phyloP scores from a whole-genome alignment of 805 yeast genomes.

The Kazachstania bromeliacearum region DNA sequence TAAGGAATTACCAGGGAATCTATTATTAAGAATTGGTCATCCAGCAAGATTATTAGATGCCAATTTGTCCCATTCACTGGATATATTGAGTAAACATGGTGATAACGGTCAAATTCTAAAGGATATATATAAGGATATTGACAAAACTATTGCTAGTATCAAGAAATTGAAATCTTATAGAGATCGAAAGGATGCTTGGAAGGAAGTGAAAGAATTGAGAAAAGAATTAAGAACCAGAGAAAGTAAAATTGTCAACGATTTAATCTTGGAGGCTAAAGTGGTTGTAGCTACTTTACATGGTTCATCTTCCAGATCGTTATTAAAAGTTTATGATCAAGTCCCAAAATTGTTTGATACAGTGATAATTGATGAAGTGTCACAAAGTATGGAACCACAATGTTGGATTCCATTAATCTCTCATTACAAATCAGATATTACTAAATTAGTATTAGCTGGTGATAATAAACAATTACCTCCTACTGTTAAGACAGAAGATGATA shows the following conservation, averaged over 20 bases:
- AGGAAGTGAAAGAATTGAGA: conserved; percentile 56
- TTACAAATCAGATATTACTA: conserved; percentile 37
- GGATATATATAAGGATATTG: conserved; percentile 67
- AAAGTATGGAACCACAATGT: conserved; percentile 87
- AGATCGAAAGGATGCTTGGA: conserved; percentile 60
- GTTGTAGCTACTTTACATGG: conserved; percentile 84
- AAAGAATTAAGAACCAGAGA: conserved; percentile 66
- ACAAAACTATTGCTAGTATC: conserved; percentile 42
- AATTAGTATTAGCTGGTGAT: conserved; percentile 83
- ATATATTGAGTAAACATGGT: conserved; percentile 51
- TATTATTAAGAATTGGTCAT: conserved; percentile 80
- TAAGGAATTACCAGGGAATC: conserved; percentile 33
- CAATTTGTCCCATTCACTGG: conserved; percentile 65
- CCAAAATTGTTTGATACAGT: conserved; percentile 57
- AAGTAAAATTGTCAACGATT: conserved; percentile 46
- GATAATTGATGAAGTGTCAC: conserved; percentile 93
- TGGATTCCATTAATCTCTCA: conserved; percentile 86
- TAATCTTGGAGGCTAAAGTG: conserved; percentile 54
- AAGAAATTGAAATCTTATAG: conserved; percentile 53
- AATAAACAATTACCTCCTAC: conserved; percentile 90
- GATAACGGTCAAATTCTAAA: conserved; percentile 51
- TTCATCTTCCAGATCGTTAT: conserved; percentile 62
- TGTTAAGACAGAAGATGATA: conserved; percentile 46
- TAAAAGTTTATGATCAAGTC: conserved; percentile 35
- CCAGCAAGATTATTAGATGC: conserved; percentile 72